Percentiles rank a stretch among this genome's conserved stretches.
Conservation (phyloP, 768 basidiomycete genomes). For the Termitomyces sp. region DNA sequence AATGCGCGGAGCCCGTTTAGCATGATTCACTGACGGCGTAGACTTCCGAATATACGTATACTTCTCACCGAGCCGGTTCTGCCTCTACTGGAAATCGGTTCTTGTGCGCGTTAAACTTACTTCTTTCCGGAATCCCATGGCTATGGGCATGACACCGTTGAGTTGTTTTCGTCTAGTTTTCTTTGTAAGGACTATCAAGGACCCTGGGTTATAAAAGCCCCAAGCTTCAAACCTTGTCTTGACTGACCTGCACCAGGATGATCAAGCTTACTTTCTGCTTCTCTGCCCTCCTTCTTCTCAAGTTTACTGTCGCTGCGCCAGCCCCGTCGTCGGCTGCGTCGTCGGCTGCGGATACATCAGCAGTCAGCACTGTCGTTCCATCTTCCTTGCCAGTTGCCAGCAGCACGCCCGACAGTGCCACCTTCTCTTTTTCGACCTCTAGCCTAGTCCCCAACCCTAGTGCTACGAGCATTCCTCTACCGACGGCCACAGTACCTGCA, state of each 20-base stretch:
- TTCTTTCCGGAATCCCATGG: background rate
- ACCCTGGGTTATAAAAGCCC: constrained; percentile 11
- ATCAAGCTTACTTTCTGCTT: constrained; percentile 30
- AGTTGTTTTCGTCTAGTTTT: background rate
- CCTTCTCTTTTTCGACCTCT: background rate
- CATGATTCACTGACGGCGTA: no score
- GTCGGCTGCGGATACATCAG: constrained; percentile 5
- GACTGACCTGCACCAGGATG: constrained; percentile 20
- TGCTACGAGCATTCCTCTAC: constrained; percentile 18
- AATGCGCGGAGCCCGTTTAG: no score
- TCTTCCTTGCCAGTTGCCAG: background rate
- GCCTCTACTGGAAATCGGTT: background rate
- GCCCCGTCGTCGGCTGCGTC: no score
- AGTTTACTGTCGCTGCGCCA: constrained; percentile 19
- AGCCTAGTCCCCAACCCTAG: constrained; percentile 1
- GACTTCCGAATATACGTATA: background rate
- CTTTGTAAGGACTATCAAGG: constrained; percentile 2
- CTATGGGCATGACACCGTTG: background rate
- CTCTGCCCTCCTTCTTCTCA: constrained; percentile 29
- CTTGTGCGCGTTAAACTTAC: background rate
- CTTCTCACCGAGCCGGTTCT: background rate
- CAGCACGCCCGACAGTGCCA: background rate
- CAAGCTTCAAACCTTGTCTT: background rate
- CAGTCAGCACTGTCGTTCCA: background rate
- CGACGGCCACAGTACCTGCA: constrained; percentile 39